Base-by-base conservation (phyloP, 208 protist genomes). In the Acanthamoeba lenticulata region DNA sequence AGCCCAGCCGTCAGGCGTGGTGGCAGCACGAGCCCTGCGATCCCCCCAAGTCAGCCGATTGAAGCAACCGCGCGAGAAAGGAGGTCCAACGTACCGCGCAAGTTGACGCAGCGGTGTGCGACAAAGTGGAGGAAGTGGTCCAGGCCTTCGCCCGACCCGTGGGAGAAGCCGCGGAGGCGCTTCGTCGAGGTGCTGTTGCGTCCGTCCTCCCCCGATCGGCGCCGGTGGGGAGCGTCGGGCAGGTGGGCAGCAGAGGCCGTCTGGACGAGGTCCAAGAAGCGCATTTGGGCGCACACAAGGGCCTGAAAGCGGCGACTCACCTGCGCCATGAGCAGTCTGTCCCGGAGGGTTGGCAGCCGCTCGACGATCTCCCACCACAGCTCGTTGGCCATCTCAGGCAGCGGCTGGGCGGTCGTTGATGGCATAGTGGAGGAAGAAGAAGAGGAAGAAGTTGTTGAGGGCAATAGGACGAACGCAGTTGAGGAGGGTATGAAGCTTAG, bases 251-350 rank as follows among this genome's bases (percentile, higher is more conserved):
- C 21, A 9, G 32, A n/a, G n/a, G n/a, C n/a, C n/a, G n/a, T n/a
- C n/a, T n/a, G n/a, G n/a, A n/a, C 9, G 67, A 77, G 67, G 67
- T 77, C 67, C 24, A 77, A 19, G 67, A 77, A 77, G 67, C 67
- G 67, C 32, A 77, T 27, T 15, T 44, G 67, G 29, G 67, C 21
- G 19, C 67, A 77, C 5, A 77, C 67, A 15, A 77, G 67, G 38
- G 34, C 21, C 9, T 42, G 67, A 32, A 77, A 44, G 67, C 29
- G 67, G 67, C 15, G 67, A 32, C 67, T 7, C 55, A 65, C 55
- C 27, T 77, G 67, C 15, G 67, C 67, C 19, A 42, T 1, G 29
- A 15, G 67, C 67, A 44, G 34, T 17, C 67, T 17, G 32, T 42
- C 67, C 1, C 32, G 0, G 9, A 77, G 29, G 67, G 0, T 27